phyloP scores from a whole-genome alignment of 2,329 filamentous ascomycete species.

The Colletotrichum eleusines region DNA sequence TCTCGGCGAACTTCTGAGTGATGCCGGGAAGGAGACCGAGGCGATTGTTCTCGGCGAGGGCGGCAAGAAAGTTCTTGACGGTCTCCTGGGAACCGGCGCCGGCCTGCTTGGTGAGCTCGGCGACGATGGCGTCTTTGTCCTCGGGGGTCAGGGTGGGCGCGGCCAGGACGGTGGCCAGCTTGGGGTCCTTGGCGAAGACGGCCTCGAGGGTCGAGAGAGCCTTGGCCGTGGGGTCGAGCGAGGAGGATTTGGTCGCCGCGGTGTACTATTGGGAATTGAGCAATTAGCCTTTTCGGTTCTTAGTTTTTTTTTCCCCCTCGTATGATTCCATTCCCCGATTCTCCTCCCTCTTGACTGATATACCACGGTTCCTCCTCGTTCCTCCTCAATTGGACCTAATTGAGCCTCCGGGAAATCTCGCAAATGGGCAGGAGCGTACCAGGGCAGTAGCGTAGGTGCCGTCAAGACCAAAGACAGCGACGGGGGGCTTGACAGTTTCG shows the following conservation, averaged over 20 bases:
- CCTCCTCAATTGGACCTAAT: constrained; percentile 43
- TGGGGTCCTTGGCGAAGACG: constrained; percentile 84
- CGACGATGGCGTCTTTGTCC: constrained; percentile 89
- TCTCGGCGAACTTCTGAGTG: constrained; percentile 84
- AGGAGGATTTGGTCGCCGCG: constrained; percentile 87
- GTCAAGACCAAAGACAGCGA: constrained; percentile 94
- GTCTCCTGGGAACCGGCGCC: constrained; percentile 79
- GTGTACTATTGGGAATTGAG: constrained; percentile 80
- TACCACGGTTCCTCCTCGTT: constrained; percentile 13
- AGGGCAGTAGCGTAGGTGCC: constrained; percentile 98
- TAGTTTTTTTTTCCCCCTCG: not conserved
- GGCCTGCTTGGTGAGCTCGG: constrained; percentile 88
- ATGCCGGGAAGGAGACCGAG: constrained; percentile 85
- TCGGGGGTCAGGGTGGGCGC: constrained; percentile 81
- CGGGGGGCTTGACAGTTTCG: constrained; percentile 82
- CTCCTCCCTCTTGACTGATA: constrained; percentile 2
- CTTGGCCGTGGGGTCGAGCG: constrained; percentile 87
- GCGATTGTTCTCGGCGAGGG: constrained; percentile 97
- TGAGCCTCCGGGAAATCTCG: constrained; percentile 16
- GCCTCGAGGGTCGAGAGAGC: constrained; percentile 78
- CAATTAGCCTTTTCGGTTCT: constrained; percentile 47
- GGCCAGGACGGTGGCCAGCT: constrained; percentile 80
- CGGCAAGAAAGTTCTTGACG: constrained; percentile 91
- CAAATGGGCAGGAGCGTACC: constrained; percentile 70
- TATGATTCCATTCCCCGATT: constrained; percentile 10